These are phyloP conservation scores for Chamaecrista fasciculata DNA, from an alignment of 306 rosid species.

Conservation along the genomic window DNA sequence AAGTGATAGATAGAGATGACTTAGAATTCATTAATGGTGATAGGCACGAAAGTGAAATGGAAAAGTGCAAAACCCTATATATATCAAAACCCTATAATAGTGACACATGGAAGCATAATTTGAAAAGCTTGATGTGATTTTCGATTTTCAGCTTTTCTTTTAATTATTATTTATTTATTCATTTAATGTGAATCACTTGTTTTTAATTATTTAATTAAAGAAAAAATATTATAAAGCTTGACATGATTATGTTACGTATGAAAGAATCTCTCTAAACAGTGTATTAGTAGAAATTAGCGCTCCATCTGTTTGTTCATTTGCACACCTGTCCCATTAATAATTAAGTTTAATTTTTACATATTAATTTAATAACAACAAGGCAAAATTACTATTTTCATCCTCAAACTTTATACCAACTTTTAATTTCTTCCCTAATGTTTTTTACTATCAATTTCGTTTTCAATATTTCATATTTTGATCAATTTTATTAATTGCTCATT, in stretches of 20 bases:
- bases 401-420: no score
- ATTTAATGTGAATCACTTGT: no score
- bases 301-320: constrained; percentile 2
- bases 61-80: constrained; percentile 22
- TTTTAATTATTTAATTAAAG: neutral
- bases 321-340: neutral
- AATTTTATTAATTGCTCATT: no score
- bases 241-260: constrained; percentile 26
- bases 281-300: neutral
- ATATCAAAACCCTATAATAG: constrained; percentile 7
- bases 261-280: constrained; percentile 47
- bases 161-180: no score
- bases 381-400: no score
- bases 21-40: constrained; percentile 26
- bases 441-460: no score
- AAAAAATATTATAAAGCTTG: constrained; percentile 15
- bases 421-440: no score
- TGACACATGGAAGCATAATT: constrained; percentile 28
- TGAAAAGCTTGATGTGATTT: constrained; percentile 11
- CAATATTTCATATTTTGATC: no score
- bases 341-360: no score
- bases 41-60: constrained; percentile 30
- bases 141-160: no score
- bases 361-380: no score
- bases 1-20: constrained; percentile 15